Evolutionary conservation across 495 filamentous ascomycete genomes (phyloP).

Genomic region (Penicillium diatomitis): DNA sequence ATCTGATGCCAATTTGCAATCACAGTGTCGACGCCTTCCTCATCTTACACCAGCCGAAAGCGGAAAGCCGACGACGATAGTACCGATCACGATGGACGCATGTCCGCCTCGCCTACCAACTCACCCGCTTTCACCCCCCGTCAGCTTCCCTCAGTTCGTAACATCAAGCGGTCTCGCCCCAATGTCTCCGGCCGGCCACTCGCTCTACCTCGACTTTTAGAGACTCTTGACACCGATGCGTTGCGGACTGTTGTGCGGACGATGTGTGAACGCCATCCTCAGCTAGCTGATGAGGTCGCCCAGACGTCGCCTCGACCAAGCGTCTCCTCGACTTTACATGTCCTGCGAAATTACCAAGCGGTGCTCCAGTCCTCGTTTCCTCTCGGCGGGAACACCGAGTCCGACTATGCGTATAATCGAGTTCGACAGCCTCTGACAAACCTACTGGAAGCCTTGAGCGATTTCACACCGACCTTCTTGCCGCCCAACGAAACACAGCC

Average conservation of each 20-base stretch:
- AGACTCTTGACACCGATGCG: slow-evolving; percentile 79
- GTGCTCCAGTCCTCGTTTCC: slow-evolving; percentile 74
- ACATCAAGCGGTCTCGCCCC: slow-evolving; percentile 52
- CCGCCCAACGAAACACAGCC: slow-evolving; percentile 82
- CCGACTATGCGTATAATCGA: slow-evolving; percentile 92
- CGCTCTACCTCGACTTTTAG: slow-evolving; percentile 70
- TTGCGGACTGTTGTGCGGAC: slow-evolving; percentile 73
- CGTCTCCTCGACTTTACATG: slow-evolving; percentile 66
- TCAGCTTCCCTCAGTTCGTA: slow-evolving; percentile 52
- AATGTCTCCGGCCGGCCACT: slow-evolving; percentile 74
- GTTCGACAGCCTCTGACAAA: slow-evolving; percentile 72
- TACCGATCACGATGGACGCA: slow-evolving; percentile 60
- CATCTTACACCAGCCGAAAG: slow-evolving; percentile 55
- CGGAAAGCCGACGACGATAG: slow-evolving; percentile 81
- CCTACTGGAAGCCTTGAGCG: slow-evolving; percentile 79
- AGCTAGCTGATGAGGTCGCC: slow-evolving; percentile 66
- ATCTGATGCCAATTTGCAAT: slow-evolving; percentile 12
- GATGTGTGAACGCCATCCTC: slow-evolving; percentile 82
- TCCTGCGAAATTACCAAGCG: slow-evolving; percentile 72
- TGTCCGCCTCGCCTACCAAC: slow-evolving; percentile 75
- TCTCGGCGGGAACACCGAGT: slow-evolving; percentile 68
- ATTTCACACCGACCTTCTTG: slow-evolving; percentile 92
- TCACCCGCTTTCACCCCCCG: slow-evolving; percentile 66
- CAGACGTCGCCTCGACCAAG: slow-evolving; percentile 76
- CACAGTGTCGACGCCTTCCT: slow-evolving; percentile 46